Conservation (phyloP, 2,329 filamentous ascomycete genomes). For the Cladophialophora bantiana region DNA sequence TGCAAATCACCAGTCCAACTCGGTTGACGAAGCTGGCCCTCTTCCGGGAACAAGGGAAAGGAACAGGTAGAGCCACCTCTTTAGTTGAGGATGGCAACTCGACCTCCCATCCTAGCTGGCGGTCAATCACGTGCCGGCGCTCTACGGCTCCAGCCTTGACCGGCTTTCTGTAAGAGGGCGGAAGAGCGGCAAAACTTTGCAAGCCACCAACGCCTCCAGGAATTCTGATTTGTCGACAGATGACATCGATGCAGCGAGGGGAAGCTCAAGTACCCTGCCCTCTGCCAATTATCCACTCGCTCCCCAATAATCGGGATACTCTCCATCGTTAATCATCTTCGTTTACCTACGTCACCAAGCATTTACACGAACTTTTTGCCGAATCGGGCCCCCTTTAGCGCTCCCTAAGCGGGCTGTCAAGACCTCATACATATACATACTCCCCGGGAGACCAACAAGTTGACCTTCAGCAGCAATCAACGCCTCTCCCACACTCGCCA, state of each 20-base stretch:
- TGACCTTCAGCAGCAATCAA: background rate
- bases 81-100: background rate
- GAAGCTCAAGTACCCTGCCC: background rate
- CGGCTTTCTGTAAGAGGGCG: background rate
- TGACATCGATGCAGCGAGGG: background rate
- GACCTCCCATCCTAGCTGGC: background rate
- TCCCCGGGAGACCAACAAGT: background rate
- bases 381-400: background rate
- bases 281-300: background rate
- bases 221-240: background rate
- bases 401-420: background rate
- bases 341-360: background rate
- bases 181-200: conserved; percentile 17
- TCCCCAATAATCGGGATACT: background rate
- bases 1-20: background rate
- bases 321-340: background rate
- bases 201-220: conserved; percentile 1
- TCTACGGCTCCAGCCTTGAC: conserved; percentile 5
- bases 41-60: background rate
- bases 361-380: conserved; percentile 8
- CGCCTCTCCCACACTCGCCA: background rate
- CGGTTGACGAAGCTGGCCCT: background rate
- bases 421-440: background rate
- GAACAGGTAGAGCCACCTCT: background rate
- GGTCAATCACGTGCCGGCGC: conserved; percentile 3